Evolutionary conservation across 345 rosid genomes (phyloP).

Genomic region (rapeseed (Brassica napus)): Da-Ae NC_063451.1:44598501-44599000

Average conservation of each 20-base stretch:
- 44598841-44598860: no score
- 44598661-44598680: conserved; percentile 48
- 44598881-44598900: background rate
- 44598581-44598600: conserved; percentile 95
- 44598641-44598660: conserved; percentile 71
- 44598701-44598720: conserved; percentile 99
- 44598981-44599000: conserved; percentile 87
- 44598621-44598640: conserved; percentile 95
- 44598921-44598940: conserved; percentile 94
- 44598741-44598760: conserved; percentile 86
- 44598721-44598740: conserved; percentile 86
- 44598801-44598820: conserved; percentile 86
- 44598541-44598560: conserved; percentile 84
- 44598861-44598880: conserved; percentile 3
- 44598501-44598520: conserved; percentile 82
- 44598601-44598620: conserved; percentile 73
- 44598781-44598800: conserved; percentile 82
- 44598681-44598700: conserved; percentile 95
- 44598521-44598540: conserved; percentile 85
- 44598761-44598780: conserved; percentile 99
- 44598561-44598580: conserved; percentile 91
- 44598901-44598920: conserved; percentile 76
- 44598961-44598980: conserved; percentile 93
- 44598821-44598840: conserved; percentile 79
- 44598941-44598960: conserved; percentile 94